Evolutionary conservation across 495 filamentous ascomycete species (phyloP), one percentile per base, ranked within the genome.

Genomic region (Penicillium longicatenatum): DNA sequence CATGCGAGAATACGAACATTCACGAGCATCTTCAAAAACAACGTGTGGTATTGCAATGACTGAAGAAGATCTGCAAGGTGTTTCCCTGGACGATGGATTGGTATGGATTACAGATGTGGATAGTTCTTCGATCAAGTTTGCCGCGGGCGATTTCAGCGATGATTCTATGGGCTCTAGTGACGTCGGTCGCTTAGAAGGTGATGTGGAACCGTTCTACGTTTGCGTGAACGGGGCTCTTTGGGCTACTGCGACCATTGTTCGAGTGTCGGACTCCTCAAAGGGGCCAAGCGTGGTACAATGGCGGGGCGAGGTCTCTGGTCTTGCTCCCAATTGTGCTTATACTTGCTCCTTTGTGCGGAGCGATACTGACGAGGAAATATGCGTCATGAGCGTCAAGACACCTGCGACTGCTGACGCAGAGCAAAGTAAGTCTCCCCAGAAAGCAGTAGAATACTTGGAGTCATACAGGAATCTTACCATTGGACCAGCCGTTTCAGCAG

Each of bases 31-130:
- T 45, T 86, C 86, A 79, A 96, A 78, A 86, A 89, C 58, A 77
- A 81, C 51, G 82, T 89, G 70, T 56, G 74, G 75, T 47, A 59
- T 75, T 82, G 88, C 65, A 81, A 90, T 72, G 88, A 91, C 86
- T 52, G 90, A 93, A 66, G 86, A 88, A 65, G 89, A 93, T 67
- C 82, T 93, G 48, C 91, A 91, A 60, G 89, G 87, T 58, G 87
- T 89, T 62, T 85, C 90, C 45, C 88, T 92, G 65, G 86, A 91
- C 70, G 88, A 88, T 50, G 86, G 86, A 58, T 84, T 89, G 64
- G 84, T 96, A 65, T 96, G 92, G 91, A 90, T 96, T 63, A 91
- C 88, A 44, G 86, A 91, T 62, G 84, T 97, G 49, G 87, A 89
- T 17, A 84, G 86, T 64, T 89, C 90, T 63, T 86, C 90, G 61